Base-by-base conservation (phyloP, 1,284 basidiomycete genomes). In the Melampsora americana region DNA sequence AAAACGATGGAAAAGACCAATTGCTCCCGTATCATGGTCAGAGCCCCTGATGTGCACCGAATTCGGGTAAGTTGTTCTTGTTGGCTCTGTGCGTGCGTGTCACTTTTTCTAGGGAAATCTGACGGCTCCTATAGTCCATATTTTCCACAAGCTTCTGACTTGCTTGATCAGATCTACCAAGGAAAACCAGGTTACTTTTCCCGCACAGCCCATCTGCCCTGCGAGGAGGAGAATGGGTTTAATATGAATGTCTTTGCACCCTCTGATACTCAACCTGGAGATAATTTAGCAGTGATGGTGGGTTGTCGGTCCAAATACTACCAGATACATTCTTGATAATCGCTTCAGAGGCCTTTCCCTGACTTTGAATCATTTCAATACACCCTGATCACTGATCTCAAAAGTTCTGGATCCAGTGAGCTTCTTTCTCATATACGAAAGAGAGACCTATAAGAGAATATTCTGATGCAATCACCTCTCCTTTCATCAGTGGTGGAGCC, bases 241-340 rank as follows among this genome's bases (percentile, higher is more conserved):
- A 66, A 35, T 30, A n/a, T 74, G 23, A 74, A 74, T 18, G 18
- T 74, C 14, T 74, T 74, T 23, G 30, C 9, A 16, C 65, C 71
- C 12, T 7, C 48, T 14, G 64, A 23, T n/a, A n/a, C 42, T n/a
- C 23, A 53, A 56, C 48, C 64, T n/a, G 42, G 60, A 50, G 50
- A 74, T 5, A 28, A 66, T 7, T 32, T 67, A 20, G 62, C 71
- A 20, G 71, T 74, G 20, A 20, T 74, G 46, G 71, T 74, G n/a
- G 50, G 53, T 50, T 56, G n/a, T n/a, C 28, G 7, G 39, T 9
- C 6, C 11, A 12, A 12, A 6, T 42, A 42, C 11, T 12, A 42
- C 6, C 39, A 42, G 39, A 42, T 42, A 42, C 39, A 42, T 35
- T 4, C 9, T 35, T 9, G n/a, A n/a, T n/a, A 42, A 42, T 42